These are phyloP conservation scores for Helichrysum umbraculigerum DNA, from an alignment of 129 eudicot species.

Conservation along the genomic window DNA sequence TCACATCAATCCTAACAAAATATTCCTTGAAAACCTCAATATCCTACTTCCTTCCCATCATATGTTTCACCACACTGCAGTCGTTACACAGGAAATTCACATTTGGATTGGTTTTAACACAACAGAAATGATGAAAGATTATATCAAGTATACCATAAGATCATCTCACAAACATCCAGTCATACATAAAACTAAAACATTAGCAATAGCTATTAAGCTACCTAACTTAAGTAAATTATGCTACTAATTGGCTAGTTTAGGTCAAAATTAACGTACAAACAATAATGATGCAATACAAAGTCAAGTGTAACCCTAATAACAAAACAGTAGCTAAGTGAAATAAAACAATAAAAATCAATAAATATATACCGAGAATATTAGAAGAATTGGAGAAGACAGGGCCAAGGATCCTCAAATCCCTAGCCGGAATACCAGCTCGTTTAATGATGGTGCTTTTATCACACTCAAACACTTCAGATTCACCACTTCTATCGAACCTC, in stretches of 20 bases:
- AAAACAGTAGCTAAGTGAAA: neutral
- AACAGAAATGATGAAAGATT: neutral
- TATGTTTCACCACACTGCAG: neutral
- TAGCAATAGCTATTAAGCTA: neutral
- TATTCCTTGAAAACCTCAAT: neutral
- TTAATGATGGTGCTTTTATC: constrained; percentile 76
- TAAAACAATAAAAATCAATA: neutral
- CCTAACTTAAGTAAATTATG: no score
- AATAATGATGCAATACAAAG: neutral
- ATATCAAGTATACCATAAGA: neutral
- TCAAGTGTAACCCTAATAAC: neutral
- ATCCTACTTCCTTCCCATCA: constrained; percentile 11
- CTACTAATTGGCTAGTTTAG: neutral
- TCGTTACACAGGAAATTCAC: neutral
- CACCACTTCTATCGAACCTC: constrained; percentile 77
- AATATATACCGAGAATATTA: constrained; percentile 70
- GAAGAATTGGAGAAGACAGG: constrained; percentile 96
- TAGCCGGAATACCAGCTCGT: constrained; percentile 80
- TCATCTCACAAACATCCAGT: neutral
- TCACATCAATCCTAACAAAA: neutral
- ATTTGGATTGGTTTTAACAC: neutral
- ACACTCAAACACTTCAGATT: constrained; percentile 86
- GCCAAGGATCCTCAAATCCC: constrained; percentile 96
- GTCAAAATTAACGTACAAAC: neutral
- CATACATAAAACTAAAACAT: neutral